Conservation (phyloP, 1,284 basidiomycete species). For the Fomitopsis palustris region DNA sequence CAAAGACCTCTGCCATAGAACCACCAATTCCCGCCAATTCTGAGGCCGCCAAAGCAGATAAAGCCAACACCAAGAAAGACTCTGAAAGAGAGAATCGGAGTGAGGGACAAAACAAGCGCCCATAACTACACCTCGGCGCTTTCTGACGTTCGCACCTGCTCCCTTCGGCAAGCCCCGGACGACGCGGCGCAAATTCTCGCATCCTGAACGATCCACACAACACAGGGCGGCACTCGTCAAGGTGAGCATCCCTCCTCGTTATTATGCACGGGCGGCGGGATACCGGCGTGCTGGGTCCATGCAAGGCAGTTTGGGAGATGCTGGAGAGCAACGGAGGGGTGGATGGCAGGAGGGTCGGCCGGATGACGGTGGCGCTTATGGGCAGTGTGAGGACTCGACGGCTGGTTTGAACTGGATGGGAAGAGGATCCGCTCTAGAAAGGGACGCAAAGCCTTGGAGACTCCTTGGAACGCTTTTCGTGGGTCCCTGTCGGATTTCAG, state of each 20-base stretch:
- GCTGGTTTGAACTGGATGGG: not conserved
- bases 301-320: not conserved
- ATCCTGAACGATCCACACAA: conserved; percentile 7
- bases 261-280: not conserved
- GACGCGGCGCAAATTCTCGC: conserved; percentile 2
- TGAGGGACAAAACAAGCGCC: too few species aligned
- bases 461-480: not conserved
- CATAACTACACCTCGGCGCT: not conserved
- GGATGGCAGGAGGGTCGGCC: not conserved
- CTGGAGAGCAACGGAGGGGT: not conserved
- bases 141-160: not conserved
- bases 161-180: conserved; percentile 10
- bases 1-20: too few species aligned
- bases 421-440: too few species aligned
- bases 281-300: not conserved
- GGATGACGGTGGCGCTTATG: conserved; percentile 3
- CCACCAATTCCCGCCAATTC: too few species aligned
- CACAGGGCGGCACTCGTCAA: conserved; percentile 12
- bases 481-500: too few species aligned
- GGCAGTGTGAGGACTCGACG: not conserved
- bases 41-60: too few species aligned
- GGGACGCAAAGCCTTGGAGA: not conserved
- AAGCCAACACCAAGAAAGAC: too few species aligned
- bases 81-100: too few species aligned
- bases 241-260: conserved; percentile 7